Base-by-base conservation (phyloP, 2,329 filamentous ascomycete species). In the Coleophoma eucalyptorum region DNA sequence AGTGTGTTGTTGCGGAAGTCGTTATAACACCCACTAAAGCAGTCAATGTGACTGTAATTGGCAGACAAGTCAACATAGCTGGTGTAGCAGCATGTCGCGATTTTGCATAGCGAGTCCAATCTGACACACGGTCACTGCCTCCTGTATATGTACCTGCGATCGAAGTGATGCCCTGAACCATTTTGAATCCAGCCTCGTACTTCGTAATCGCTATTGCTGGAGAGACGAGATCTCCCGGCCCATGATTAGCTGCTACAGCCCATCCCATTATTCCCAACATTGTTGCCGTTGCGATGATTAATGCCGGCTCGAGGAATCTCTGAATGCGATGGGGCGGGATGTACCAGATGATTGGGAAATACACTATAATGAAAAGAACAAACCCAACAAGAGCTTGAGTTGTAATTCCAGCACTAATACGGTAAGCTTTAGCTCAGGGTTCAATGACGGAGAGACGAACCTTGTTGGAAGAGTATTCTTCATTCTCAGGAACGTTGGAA, bases 11-110 rank as follows among this genome's bases (percentile, higher is more conserved):
- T 3, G 45, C 45, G 19, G 32, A 38, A n/a, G 45, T 40, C 2
- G 35, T 18, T 18, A 47, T 37, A 2, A 47, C 26, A 12, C 45
- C 45, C 5, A 40, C 19, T 11, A 47, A n/a, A 15, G 45, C 45
- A 13, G 32, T 44, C 32, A 51, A 18, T 8, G 33, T 46, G 7
- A 54, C 40, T 6, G 47, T 47, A 15, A 49, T 38, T 19, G 41
- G 20, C 3, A 49, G 32, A 26, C 26, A 26, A 4, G 44, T 34
- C 15, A 54, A 42, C 16, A 60, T 58, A 16, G 53, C 56, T 12
- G 57, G 52, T 10, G 48, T 53, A 32, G 56, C 52, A 16, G 58
- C 55, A 19, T 54, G 54, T 20, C 55, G 51, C 1, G 56, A 33
- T 26, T 49, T 48, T 26, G 38, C 52, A 33, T 48, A 55, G 8